These are phyloP conservation scores for Cryphonectria naterciae DNA, from an alignment of 2,329 filamentous ascomycete genomes.

Conservation along the genomic window DNA sequence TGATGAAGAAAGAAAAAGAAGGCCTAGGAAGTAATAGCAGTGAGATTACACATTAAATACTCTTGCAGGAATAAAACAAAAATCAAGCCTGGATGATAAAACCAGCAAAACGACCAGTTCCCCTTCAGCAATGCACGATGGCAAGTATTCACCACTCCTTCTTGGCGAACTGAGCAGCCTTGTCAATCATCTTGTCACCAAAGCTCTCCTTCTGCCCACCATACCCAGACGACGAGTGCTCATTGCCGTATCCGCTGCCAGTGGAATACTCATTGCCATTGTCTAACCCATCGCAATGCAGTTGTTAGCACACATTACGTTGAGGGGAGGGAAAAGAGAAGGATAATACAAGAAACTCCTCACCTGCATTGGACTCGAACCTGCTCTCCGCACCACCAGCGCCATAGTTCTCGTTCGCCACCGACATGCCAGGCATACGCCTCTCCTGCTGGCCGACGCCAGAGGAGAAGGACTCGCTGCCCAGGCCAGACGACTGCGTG, in stretches of 20 bases:
- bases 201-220: conserved; percentile 17
- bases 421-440: background rate
- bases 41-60: background rate
- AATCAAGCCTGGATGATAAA: background rate
- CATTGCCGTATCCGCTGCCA: background rate
- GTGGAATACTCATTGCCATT: background rate
- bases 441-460: conserved; percentile 3
- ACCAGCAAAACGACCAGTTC: no score
- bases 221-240: background rate
- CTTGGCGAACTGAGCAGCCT: conserved; percentile 18
- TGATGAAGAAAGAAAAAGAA: no score
- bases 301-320: background rate
- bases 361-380: conserved; percentile 8
- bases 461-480: background rate
- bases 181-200: conserved; percentile 15
- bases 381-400: background rate
- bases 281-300: background rate
- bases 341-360: background rate
- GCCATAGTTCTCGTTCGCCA: background rate
- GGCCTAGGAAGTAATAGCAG: background rate
- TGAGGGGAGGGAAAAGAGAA: no score
- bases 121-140: background rate
- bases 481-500: background rate
- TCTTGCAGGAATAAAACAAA: background rate
- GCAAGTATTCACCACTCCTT: conserved; percentile 11